A percentile compares a stretch with the other conserved stretches of the same genome.
Conservation (phyloP, 352 stramenopile genomes). For the Globisporangium paddicum region DNA sequence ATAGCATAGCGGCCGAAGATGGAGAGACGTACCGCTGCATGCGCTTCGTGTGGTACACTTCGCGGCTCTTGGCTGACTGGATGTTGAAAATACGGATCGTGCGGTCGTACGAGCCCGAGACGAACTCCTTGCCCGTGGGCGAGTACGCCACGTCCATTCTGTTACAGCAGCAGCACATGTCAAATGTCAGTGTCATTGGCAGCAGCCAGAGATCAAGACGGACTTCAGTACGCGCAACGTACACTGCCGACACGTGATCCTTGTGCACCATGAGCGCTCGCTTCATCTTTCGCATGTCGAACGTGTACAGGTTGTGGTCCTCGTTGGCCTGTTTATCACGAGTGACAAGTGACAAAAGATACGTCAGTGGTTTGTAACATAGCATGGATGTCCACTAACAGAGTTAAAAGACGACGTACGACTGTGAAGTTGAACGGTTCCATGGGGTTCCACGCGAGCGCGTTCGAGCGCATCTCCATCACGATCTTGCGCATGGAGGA, state of each 20-base stretch:
- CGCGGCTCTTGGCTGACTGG: constrained; percentile 75
- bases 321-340: constrained; percentile 89
- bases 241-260: constrained; percentile 97
- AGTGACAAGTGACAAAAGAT: not conserved
- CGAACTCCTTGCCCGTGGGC: constrained; percentile 97
- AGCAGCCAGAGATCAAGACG: not conserved
- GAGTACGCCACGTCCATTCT: constrained; percentile 97
- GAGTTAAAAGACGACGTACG: constrained; percentile 32
- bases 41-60: constrained; percentile 98
- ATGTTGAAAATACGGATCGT: constrained; percentile 98
- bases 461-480: constrained; percentile 95
- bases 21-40: constrained; percentile 97
- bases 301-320: constrained; percentile 99
- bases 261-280: constrained; percentile 95
- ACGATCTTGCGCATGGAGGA: constrained; percentile 97
- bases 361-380: not conserved
- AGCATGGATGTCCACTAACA: not conserved
- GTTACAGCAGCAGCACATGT: not conserved
- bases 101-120: constrained; percentile 97
- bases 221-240: constrained; percentile 18
- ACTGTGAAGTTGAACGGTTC: constrained; percentile 99
- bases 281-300: constrained; percentile 98
- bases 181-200: not conserved
- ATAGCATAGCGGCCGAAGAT: too few relatives aligned
- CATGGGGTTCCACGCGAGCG: constrained; percentile 98